A percentile compares a stretch with the other conserved stretches of the same genome.
phyloP scores from a whole-genome alignment of 805 yeast genomes.

The Suhomyces sp. region DNA sequence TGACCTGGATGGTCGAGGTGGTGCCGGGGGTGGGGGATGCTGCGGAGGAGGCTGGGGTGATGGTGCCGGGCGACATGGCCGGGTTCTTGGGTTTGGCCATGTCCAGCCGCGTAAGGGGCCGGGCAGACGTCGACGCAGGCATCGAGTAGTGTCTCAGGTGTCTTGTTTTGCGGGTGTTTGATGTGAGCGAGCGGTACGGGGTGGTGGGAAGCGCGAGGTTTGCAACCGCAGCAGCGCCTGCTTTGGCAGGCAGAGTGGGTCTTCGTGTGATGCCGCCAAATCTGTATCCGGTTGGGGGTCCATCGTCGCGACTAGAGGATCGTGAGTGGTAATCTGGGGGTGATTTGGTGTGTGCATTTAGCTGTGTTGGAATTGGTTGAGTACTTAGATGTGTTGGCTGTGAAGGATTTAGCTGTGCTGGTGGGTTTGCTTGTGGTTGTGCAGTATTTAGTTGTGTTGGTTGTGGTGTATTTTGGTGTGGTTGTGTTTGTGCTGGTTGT shows the following conservation, averaged over 20 bases:
- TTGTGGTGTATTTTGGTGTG: too few species aligned
- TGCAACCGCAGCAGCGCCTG: conserved; percentile 73
- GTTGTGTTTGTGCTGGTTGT: too few species aligned
- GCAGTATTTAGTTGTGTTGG: too few species aligned
- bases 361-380: too few species aligned
- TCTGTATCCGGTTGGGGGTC: conserved; percentile 33
- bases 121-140: conserved; percentile 28
- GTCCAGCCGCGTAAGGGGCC: not conserved
- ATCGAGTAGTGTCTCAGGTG: conserved; percentile 44
- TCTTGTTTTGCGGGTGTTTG: conserved; percentile 9
- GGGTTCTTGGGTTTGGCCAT: not conserved
- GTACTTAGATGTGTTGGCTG: too few species aligned
- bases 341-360: not conserved
- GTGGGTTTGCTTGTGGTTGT: not conserved
- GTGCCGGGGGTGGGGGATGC: conserved; percentile 20
- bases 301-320: conserved; percentile 8
- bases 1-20: conserved; percentile 39
- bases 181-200: conserved; percentile 24
- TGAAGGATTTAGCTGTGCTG: too few species aligned
- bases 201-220: conserved; percentile 36
- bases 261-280: conserved; percentile 37
- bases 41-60: not conserved
- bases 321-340: not conserved
- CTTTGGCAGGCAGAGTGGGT: conserved; percentile 64
- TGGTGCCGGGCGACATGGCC: not conserved